Conservation (phyloP, 352 stramenopile genomes). For the Phytophthora megakarya region DNA sequence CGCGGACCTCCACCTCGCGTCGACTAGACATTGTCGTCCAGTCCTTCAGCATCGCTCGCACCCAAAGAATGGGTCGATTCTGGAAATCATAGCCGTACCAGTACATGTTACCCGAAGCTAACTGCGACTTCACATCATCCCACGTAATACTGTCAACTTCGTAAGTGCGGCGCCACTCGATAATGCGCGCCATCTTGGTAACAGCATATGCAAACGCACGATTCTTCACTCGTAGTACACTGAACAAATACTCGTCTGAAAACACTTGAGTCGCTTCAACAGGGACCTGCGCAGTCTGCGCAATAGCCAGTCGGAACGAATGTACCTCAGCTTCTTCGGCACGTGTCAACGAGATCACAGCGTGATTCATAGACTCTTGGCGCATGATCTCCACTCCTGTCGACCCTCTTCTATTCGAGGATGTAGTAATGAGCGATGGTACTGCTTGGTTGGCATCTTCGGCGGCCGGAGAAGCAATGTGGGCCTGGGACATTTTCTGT, state of each 20-base stretch:
- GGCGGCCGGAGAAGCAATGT: constrained; percentile 8
- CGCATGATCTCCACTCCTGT: constrained; percentile 17
- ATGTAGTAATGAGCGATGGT: background rate
- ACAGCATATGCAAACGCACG: constrained; percentile 64
- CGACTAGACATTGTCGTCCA: constrained; percentile 55
- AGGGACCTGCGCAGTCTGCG: constrained; percentile 40
- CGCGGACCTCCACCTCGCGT: constrained; percentile 58
- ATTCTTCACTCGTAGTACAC: constrained; percentile 64
- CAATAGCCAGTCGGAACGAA: constrained; percentile 57
- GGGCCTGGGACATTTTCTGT: background rate
- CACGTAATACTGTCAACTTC: constrained; percentile 44
- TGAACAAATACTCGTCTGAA: constrained; percentile 63
- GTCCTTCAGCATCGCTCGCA: constrained; percentile 64
- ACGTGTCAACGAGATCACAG: constrained; percentile 29
- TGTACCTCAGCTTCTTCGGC: constrained; percentile 47
- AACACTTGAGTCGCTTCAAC: constrained; percentile 53
- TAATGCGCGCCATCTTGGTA: constrained; percentile 58
- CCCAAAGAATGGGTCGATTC: constrained; percentile 71
- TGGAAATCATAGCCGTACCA: constrained; percentile 77
- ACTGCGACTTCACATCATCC: constrained; percentile 47
- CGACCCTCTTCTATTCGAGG: constrained; percentile 28
- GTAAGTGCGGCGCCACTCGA: constrained; percentile 58
- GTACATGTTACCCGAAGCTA: constrained; percentile 66
- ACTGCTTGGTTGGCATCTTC: background rate
- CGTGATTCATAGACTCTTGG: constrained; percentile 17